Conservation (phyloP, 1,139 yeast species). For the Magnusiomyces sp. region DNA sequence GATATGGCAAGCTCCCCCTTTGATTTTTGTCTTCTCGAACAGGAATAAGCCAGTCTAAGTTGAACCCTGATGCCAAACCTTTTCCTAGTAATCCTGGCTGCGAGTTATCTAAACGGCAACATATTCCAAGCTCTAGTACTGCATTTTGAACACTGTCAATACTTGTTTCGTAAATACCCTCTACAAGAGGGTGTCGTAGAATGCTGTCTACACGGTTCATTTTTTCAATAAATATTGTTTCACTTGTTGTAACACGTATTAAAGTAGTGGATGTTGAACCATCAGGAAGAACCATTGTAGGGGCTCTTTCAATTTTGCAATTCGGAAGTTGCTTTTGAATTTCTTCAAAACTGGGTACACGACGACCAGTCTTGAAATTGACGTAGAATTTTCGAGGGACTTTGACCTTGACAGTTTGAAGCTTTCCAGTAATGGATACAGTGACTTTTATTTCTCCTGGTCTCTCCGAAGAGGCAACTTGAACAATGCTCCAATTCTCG, state of each 20-base stretch:
- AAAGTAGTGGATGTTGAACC: slow-evolving; percentile 52
- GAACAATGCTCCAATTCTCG: slow-evolving; percentile 77
- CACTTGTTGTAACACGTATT: slow-evolving; percentile 62
- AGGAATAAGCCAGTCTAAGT: slow-evolving; percentile 41
- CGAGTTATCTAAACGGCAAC: slow-evolving; percentile 59
- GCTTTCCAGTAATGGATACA: slow-evolving; percentile 58
- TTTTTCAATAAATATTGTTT: slow-evolving; percentile 51
- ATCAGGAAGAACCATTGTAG: slow-evolving; percentile 54
- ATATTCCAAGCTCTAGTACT: slow-evolving; percentile 66
- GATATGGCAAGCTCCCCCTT: slow-evolving; percentile 13
- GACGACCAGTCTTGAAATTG: slow-evolving; percentile 44
- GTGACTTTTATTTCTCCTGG: slow-evolving; percentile 75
- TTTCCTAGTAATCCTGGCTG: slow-evolving; percentile 77
- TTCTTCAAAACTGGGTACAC: slow-evolving; percentile 26
- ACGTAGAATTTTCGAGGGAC: slow-evolving; percentile 69
- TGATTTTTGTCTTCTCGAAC: background rate
- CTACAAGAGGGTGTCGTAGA: slow-evolving; percentile 52
- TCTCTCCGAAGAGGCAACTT: slow-evolving; percentile 40
- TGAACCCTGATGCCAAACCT: slow-evolving; percentile 81
- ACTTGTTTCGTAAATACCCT: slow-evolving; percentile 72
- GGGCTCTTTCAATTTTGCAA: slow-evolving; percentile 51
- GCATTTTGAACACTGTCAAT: slow-evolving; percentile 64
- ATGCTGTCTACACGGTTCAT: slow-evolving; percentile 50
- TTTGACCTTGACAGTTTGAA: slow-evolving; percentile 65
- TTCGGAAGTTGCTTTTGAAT: slow-evolving; percentile 37